These are phyloP conservation scores for Emmonsiellopsis sp. DNA, from an alignment of 2,329 filamentous ascomycete genomes.

Conservation along the genomic window DNA sequence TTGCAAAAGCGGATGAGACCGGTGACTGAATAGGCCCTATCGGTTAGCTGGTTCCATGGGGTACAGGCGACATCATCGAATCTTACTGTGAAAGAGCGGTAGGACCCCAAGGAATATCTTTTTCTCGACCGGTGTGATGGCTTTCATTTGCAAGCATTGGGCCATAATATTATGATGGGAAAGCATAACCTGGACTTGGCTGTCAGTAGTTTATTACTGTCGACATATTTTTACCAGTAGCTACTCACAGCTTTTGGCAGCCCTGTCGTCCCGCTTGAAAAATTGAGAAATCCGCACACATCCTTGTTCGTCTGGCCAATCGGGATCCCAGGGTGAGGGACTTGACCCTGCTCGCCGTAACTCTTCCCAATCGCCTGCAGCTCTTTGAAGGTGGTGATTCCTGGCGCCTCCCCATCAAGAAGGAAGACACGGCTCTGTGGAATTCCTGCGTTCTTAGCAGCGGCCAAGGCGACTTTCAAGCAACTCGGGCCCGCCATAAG, in stretches of 20 bases:
- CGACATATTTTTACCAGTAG: background rate
- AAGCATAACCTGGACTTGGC: conserved; percentile 38
- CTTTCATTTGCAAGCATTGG: conserved; percentile 52
- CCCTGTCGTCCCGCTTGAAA: conserved; percentile 42
- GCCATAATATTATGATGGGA: conserved; percentile 47
- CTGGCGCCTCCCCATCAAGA: conserved; percentile 41
- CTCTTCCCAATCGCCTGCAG: conserved; percentile 16
- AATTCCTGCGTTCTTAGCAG: conserved; percentile 46
- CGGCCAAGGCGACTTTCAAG: conserved; percentile 43
- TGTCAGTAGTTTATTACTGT: background rate
- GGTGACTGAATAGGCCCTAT: conserved; percentile 29
- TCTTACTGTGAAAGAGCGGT: conserved; percentile 47
- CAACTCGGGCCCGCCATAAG: conserved; percentile 44
- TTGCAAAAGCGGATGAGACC: conserved; percentile 46
- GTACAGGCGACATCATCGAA: too few relatives aligned
- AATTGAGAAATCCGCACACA: conserved; percentile 37
- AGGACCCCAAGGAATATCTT: conserved; percentile 48
- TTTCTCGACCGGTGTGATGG: conserved; percentile 41
- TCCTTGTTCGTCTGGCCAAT: conserved; percentile 45
- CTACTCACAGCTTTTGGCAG: conserved; percentile 36
- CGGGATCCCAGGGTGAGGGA: conserved; percentile 39
- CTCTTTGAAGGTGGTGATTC: conserved; percentile 32
- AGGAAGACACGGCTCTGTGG: conserved; percentile 42
- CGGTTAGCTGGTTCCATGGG: background rate
- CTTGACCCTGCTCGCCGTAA: conserved; percentile 32